phyloP scores from a whole-genome alignment of 768 basidiomycete genomes.

The Macrolepiota dolichaula region DNA sequence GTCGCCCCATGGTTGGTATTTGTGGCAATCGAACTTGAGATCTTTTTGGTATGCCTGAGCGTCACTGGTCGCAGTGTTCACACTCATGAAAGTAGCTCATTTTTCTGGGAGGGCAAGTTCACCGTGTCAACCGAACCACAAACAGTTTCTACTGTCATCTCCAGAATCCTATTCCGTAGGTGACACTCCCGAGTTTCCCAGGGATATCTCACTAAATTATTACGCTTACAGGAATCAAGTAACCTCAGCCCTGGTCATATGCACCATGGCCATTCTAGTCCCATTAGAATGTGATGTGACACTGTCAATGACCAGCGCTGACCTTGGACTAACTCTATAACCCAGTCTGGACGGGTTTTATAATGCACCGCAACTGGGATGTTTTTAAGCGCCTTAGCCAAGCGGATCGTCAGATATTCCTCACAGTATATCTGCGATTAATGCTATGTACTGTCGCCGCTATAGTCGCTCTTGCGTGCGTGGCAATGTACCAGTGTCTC shows the following conservation, averaged over 20 bases:
- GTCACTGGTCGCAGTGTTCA: not conserved
- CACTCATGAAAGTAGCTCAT: not conserved
- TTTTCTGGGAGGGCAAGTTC: not conserved
- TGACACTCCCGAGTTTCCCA: not conserved
- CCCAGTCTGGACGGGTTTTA: conserved; percentile 3
- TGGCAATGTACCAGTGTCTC: not conserved
- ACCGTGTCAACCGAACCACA: not conserved
- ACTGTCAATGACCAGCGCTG: not conserved
- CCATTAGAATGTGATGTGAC: conserved; percentile 2
- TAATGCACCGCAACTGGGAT: conserved; percentile 4
- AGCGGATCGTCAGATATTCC: conserved; percentile 1
- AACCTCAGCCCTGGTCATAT: not conserved
- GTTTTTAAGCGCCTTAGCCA: not conserved
- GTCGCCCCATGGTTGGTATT: conserved; percentile 1
- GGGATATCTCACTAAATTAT: not conserved
- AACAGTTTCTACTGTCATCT: conserved; percentile 11
- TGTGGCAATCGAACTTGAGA: not conserved
- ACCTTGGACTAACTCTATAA: not conserved
- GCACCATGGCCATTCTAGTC: conserved; percentile 1
- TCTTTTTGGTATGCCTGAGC: not conserved
- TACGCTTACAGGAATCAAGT: not conserved
- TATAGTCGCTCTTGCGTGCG: conserved; percentile 1
- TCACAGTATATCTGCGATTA: conserved; percentile 2
- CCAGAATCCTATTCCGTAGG: conserved; percentile 1
- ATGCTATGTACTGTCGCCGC: conserved; percentile 3